These are phyloP conservation scores for Fusarium sp. DNA, from an alignment of 2,329 filamentous ascomycete genomes.

Conservation along the genomic window DNA sequence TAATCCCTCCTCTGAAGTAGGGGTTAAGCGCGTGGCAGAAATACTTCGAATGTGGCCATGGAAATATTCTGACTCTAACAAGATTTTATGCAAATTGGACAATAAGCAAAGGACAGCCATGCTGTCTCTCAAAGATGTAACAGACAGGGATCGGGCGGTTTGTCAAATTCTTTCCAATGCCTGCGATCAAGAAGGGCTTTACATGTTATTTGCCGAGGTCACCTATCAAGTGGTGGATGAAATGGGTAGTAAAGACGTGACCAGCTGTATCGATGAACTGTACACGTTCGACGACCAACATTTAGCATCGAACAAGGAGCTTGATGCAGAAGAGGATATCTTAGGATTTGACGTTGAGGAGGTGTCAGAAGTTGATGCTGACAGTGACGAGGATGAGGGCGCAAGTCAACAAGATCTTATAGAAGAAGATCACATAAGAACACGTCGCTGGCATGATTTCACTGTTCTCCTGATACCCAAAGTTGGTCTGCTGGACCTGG, in stretches of 20 bases:
- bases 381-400: conserved; percentile 14
- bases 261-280: conserved; percentile 8
- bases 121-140: conserved; percentile 1
- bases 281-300: conserved; percentile 5
- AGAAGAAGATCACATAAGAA: conserved; percentile 8
- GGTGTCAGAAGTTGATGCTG: background rate
- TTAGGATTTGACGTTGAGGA: conserved; percentile 9
- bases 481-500: background rate
- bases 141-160: conserved; percentile 8
- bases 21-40: background rate
- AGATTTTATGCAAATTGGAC: conserved; percentile 21
- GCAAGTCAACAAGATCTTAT: background rate
- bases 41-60: conserved; percentile 16
- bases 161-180: conserved; percentile 6
- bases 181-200: conserved; percentile 15
- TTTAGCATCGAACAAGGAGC: background rate
- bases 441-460: conserved; percentile 15
- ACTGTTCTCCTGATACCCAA: conserved; percentile 20
- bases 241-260: background rate
- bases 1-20: background rate
- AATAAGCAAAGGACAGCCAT: background rate
- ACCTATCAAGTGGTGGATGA: conserved; percentile 10
- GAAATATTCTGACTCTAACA: background rate
- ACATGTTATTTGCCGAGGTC: conserved; percentile 25
- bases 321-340: conserved; percentile 18